Base-by-base conservation (phyloP, 2,329 filamentous ascomycete species). In the Exophiala aquamarina region DNA sequence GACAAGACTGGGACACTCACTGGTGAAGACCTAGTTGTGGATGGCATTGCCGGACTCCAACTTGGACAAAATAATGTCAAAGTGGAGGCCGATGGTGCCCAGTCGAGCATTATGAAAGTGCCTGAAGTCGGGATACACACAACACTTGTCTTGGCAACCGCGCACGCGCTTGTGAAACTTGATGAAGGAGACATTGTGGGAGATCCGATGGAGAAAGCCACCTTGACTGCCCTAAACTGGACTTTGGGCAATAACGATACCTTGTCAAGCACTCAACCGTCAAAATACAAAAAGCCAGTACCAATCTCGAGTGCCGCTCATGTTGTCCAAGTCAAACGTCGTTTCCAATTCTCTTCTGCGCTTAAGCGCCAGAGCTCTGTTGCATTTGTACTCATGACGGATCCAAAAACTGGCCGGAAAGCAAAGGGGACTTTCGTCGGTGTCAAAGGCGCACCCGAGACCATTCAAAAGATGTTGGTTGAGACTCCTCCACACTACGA, bases 131-230 rank as follows among this genome's bases (percentile, higher is more conserved):
- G 82, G 29, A 75, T 91, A 35, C 84, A 95, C 59, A 97, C 93
- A 0, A 94, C 91, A 7, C 76, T 98, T 47, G 93, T 97, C 43
- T 82, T 98, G 44, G 92, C 93, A 33, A 95, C 91, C 10, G 93
- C 93, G 2, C 93, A 98, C 65, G 93, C 93, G 33, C 76, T 98
- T 20, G 94, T 98, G 40, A 96, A 92, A 66, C 79, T 98, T 13
- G 93, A 98, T 57, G 93, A 98, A 66, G 93, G 93, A 15, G 93
- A 98, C 10, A 86, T 97, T 59, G 93, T 98, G 35, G 93, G 93
- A 61, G 93, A 98, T 63, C 93, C 93, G 2, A 98, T 98, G 93
- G 93, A 98, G 66, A 97, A 97, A 71, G 93, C 93, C 35, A 97
- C 93, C 1, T 75, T 98, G 20, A 75, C 79, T 39, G 90, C 92